Evolutionary conservation across 495 filamentous ascomycete species (phyloP), one percentile per base, ranked within the genome.

Genomic region (Entonaema liquescens): DNA sequence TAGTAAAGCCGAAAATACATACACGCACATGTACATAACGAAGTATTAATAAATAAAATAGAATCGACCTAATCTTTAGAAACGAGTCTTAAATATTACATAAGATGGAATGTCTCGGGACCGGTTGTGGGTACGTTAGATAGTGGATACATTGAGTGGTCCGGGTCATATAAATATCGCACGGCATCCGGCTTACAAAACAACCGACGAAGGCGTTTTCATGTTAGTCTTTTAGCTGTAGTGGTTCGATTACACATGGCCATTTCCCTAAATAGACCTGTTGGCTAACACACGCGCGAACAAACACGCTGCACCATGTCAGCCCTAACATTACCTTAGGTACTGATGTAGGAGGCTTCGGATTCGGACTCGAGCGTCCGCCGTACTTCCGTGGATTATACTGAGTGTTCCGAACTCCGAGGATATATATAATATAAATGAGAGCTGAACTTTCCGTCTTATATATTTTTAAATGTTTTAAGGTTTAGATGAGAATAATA

Each of bases 291-390:
- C 42, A 21, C 38, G 38, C 17, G 17, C 38, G 38, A 40, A 17
- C n/a, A 47, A 47, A 21, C 8, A 23, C 8, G 42, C 42, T 23
- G 8, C 42, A 21, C 8, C 6, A 47, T 47, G 42, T 47, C 42
- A 47, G 42, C 19, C 42, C 19, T 23, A 11, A 17, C 42, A 7
- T 5, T 11, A 21, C 17, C n/a, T 5, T 12, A 23, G 17, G 7
- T 23, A 23, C 42, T 56, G 19, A 63, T 42, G 60, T 65, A 60
- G 9, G 25, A 57, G 50, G 29, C 28, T 40, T 62, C 53, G 63
- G 65, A 58, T 60, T 67, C 68, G 65, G 68, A 67, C 68, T 62
- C 52, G 64, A 9, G 44, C 42, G 49, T 38, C 54, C 26, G 50
- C 63, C 62, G 62, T 56, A 25, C 21, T 28, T 53, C 62, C 57